Base-by-base conservation (phyloP, 2,329 filamentous ascomycete species). In the Allantophomopsis lycopodina region DNA sequence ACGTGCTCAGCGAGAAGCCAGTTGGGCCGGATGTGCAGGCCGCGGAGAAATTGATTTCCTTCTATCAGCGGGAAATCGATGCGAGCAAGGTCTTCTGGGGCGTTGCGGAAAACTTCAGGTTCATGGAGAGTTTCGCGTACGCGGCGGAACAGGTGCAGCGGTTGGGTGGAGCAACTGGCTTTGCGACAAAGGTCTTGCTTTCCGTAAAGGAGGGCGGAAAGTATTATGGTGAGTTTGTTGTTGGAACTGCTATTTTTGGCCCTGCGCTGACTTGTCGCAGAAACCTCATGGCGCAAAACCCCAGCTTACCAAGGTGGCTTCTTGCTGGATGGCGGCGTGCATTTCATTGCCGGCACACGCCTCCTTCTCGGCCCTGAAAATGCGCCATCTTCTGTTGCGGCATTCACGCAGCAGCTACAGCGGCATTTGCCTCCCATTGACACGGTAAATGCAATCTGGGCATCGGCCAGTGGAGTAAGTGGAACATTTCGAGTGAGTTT, bases 281-380 rank as follows among this genome's bases (percentile, higher is more conserved):
- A 69, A 45, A 73, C 69, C 0, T 49, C 59, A 10, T 74, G 82
- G 83, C 74, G 83, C 40, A 79, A 79, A 55, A 68, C 61, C 40
- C 82, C 83, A 1, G 65, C 71, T 39, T 73, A 84, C 53, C 81
- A 86, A 57, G 83, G 83, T 40, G 83, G 83, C 0, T 87, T 86
- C 54, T 56, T 87, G 40, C 70, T 88, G 2, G 83, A 88, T 51
- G 80, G 74, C 12, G 83, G 83, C 34, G 79, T 88, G 18, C 83
- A 88, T 56, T 78, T 73, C 44, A 63, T 77, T 6, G 82, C 82
- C 7, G 76, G 61, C 0, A 65, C 79, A 37, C 64, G 82, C 13
- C 55, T 71, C 23, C 53, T 88, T 33, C 60, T 86, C 2, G 62
- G 65, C 14, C 60, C 46, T 20, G 39, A 40, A 21, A 47, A 45